Evolutionary conservation across 768 basidiomycete genomes (phyloP).

Genomic region (Suillus spraguei): DNA sequence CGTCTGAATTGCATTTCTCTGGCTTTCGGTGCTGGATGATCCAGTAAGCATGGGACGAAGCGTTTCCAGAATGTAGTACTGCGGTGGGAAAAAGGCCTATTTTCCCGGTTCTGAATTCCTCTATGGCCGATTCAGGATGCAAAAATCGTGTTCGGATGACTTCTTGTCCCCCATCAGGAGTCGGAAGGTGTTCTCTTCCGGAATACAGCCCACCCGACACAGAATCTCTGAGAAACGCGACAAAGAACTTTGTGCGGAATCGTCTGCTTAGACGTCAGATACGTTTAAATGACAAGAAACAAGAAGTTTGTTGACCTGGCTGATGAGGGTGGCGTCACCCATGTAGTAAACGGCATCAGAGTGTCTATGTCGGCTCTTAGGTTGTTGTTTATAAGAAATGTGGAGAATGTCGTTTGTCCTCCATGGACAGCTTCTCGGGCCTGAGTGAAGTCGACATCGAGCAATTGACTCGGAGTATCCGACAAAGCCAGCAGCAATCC

Average conservation of each 20-base stretch:
- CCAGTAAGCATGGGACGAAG: constrained; percentile 55
- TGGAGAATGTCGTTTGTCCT: constrained; percentile 48
- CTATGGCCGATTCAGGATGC: constrained; percentile 53
- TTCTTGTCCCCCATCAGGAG: constrained; percentile 70
- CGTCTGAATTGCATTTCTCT: constrained; percentile 45
- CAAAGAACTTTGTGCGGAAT: constrained; percentile 72
- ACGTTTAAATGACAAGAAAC: background rate
- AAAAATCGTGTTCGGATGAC: constrained; percentile 71
- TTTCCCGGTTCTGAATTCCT: constrained; percentile 49
- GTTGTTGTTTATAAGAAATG: constrained; percentile 50
- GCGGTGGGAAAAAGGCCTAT: constrained; percentile 74
- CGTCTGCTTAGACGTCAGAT: constrained; percentile 45
- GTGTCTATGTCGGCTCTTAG: constrained; percentile 47
- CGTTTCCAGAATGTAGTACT: constrained; percentile 69
- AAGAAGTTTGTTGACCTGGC: constrained; percentile 43
- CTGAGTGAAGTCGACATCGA: constrained; percentile 47
- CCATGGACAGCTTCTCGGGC: constrained; percentile 60
- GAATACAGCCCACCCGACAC: constrained; percentile 51
- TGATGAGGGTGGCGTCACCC: constrained; percentile 65
- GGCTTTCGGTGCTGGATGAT: constrained; percentile 41
- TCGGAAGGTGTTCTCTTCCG: constrained; percentile 61
- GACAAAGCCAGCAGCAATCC: constrained; percentile 63
- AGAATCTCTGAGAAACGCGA: constrained; percentile 55
- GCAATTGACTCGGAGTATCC: constrained; percentile 15
- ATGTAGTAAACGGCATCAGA: constrained; percentile 71